Percentiles rank a stretch among this genome's conserved stretches.
These are phyloP conservation scores for Xerocomellus dryophilus DNA, from an alignment of 768 basidiomycete genomes.

Conservation along the genomic window DNA sequence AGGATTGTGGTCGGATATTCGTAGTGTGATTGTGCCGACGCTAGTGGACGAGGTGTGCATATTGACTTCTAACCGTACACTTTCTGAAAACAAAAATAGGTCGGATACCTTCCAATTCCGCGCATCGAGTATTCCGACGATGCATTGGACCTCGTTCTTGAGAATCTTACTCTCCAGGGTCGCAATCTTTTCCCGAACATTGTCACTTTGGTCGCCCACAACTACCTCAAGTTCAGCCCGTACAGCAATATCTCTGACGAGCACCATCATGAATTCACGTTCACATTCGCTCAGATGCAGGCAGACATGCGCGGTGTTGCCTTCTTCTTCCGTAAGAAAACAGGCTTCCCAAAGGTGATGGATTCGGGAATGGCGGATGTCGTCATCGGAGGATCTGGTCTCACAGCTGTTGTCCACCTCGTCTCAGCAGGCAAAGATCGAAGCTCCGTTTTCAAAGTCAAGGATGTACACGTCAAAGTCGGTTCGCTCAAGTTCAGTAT, in stretches of 20 bases:
- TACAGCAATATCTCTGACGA: constrained; percentile 57
- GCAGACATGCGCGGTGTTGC: constrained; percentile 92
- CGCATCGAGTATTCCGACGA: constrained; percentile 93
- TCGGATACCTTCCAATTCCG: constrained; percentile 85
- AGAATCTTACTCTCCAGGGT: constrained; percentile 87
- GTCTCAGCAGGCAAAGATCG: constrained; percentile 58
- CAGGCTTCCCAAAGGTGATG: constrained; percentile 71
- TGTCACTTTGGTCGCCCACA: constrained; percentile 70
- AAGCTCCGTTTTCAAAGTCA: constrained; percentile 69
- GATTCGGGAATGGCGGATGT: constrained; percentile 88
- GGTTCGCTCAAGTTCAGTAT: constrained; percentile 87
- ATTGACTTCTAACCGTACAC: neutral
- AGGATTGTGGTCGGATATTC: constrained; percentile 84
- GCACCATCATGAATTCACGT: constrained; percentile 65
- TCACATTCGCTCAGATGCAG: constrained; percentile 83
- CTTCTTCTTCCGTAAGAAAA: constrained; percentile 88
- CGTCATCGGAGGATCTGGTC: constrained; percentile 76
- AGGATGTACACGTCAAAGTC: constrained; percentile 73
- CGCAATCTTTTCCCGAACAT: constrained; percentile 87
- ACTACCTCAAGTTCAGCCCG: constrained; percentile 82
- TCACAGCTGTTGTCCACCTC: constrained; percentile 66
- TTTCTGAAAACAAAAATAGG: constrained; percentile 32
- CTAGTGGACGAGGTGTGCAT: constrained; percentile 65
- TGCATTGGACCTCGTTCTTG: constrained; percentile 81
- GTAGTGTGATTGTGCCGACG: constrained; percentile 75